These are phyloP conservation scores for Mycogone perniciosa DNA, from an alignment of 2,329 filamentous ascomycete genomes.

Conservation along the genomic window DNA sequence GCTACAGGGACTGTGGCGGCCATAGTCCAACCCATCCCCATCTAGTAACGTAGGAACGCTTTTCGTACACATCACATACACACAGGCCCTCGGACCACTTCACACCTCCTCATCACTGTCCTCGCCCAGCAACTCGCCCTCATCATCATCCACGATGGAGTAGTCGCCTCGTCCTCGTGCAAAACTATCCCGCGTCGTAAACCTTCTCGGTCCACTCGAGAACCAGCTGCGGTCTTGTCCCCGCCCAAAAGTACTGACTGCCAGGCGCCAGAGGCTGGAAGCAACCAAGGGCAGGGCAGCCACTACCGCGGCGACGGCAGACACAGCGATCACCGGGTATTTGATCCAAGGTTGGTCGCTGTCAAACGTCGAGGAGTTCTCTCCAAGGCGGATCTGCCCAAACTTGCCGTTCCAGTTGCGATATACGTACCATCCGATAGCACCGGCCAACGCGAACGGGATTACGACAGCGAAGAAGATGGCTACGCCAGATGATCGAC, in stretches of 20 bases:
- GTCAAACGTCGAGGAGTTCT: conserved; percentile 51
- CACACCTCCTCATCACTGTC: conserved; percentile 83
- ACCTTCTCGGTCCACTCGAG: conserved; percentile 58
- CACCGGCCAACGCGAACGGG: conserved; percentile 64
- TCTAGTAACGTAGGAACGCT: neutral
- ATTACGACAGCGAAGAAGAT: conserved; percentile 82
- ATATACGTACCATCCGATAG: conserved; percentile 78
- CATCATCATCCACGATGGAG: conserved; percentile 81
- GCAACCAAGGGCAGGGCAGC: conserved; percentile 64
- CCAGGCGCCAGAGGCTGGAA: conserved; percentile 65
- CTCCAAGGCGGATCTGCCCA: conserved; percentile 84
- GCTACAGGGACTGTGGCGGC: neutral
- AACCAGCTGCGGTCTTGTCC: conserved; percentile 44
- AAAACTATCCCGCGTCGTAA: conserved; percentile 85
- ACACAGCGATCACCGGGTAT: conserved; percentile 71
- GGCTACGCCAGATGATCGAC: conserved; percentile 61
- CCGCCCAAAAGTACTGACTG: conserved; percentile 44
- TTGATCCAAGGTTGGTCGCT: conserved; percentile 71
- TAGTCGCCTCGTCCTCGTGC: conserved; percentile 84
- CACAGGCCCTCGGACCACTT: neutral
- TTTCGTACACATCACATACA: conserved; percentile 5
- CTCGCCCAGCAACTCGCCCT: conserved; percentile 88
- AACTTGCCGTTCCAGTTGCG: conserved; percentile 83
- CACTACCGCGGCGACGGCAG: conserved; percentile 55
- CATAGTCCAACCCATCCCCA: conserved; percentile 3